Conservation (phyloP, 2,329 filamentous ascomycete genomes). For the Fusarium globosum region DNA sequence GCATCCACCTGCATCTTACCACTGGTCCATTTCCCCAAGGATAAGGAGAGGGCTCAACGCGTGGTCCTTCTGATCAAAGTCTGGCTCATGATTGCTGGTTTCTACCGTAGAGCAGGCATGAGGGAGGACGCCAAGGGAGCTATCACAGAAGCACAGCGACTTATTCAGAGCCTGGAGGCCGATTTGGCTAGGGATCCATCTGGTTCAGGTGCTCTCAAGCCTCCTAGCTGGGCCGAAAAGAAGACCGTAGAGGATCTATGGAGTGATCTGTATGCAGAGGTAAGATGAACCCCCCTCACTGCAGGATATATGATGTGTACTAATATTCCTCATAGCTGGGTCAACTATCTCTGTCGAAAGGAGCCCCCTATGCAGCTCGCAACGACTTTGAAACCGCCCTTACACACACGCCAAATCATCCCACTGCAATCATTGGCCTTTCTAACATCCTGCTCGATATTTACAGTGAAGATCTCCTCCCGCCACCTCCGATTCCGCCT, state of each 20-base stretch:
- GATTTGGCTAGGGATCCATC: slow-evolving; percentile 72
- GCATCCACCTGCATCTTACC: slow-evolving; percentile 62
- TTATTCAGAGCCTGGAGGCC: slow-evolving; percentile 77
- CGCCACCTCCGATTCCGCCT: slow-evolving; percentile 63
- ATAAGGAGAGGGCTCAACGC: slow-evolving; percentile 62
- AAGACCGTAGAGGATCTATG: slow-evolving; percentile 86
- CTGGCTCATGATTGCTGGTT: slow-evolving; percentile 89
- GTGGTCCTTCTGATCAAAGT: slow-evolving; percentile 75
- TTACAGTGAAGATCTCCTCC: slow-evolving; percentile 76
- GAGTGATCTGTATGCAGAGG: slow-evolving; percentile 86
- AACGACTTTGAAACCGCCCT: slow-evolving; percentile 85
- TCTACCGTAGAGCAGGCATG: slow-evolving; percentile 86
- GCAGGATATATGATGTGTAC: background rate
- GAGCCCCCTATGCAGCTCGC: slow-evolving; percentile 74
- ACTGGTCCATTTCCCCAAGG: slow-evolving; percentile 65
- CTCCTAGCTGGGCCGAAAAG: slow-evolving; percentile 79
- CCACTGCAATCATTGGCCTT: slow-evolving; percentile 81
- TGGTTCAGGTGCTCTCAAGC: slow-evolving; percentile 69
- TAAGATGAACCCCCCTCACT: slow-evolving; percentile 55
- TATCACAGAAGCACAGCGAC: slow-evolving; percentile 81
- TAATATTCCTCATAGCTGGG: slow-evolving; percentile 67
- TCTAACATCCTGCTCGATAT: slow-evolving; percentile 89
- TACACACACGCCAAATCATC: slow-evolving; percentile 81
- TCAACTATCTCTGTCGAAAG: slow-evolving; percentile 71
- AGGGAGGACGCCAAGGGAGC: slow-evolving; percentile 84